Evolutionary conservation across 2,329 filamentous ascomycete genomes (phyloP).

Genomic region (Colletotrichum sublineola): DNA sequence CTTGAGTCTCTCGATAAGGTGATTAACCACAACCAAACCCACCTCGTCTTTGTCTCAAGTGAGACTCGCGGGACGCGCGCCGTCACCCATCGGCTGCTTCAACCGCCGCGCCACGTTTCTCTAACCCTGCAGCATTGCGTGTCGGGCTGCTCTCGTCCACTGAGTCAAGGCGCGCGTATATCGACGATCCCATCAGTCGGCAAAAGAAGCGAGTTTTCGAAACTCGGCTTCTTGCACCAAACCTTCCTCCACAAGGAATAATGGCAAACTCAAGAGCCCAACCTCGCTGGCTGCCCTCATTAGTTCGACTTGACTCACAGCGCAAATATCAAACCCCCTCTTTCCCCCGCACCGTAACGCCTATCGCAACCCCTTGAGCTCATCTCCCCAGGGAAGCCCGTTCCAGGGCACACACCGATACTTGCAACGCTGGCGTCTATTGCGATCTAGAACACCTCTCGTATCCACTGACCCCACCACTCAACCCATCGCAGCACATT

Average conservation of each 20-base stretch:
- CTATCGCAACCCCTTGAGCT: constrained; percentile 10
- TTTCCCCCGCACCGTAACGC: constrained; percentile 30
- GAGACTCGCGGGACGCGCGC: constrained; percentile 6
- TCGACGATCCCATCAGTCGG: constrained; percentile 19
- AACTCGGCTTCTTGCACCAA: neutral
- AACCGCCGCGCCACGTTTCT: constrained; percentile 20
- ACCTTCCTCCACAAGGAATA: neutral
- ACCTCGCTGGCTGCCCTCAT: neutral
- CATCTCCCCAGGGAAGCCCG: constrained; percentile 29
- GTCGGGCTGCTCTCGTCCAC: neutral
- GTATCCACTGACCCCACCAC: constrained; percentile 14
- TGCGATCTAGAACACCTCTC: constrained; percentile 36
- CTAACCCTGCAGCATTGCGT: constrained; percentile 3
- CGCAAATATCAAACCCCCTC: constrained; percentile 2
- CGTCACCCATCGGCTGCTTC: constrained; percentile 21
- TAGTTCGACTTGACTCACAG: neutral
- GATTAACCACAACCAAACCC: neutral
- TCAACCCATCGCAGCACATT: neutral
- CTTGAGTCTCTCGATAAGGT: neutral
- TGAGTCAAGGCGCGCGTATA: constrained; percentile 12
- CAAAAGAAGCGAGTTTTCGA: constrained; percentile 25
- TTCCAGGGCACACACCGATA: constrained; percentile 38
- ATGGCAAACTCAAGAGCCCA: neutral
- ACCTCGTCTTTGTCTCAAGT: constrained; percentile 22
- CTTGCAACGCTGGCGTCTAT: constrained; percentile 31